Evolutionary conservation across 306 rosid genomes (phyloP), one percentile per base, ranked within the genome.

Genomic region (Gastrolobium bilobum): DNA sequence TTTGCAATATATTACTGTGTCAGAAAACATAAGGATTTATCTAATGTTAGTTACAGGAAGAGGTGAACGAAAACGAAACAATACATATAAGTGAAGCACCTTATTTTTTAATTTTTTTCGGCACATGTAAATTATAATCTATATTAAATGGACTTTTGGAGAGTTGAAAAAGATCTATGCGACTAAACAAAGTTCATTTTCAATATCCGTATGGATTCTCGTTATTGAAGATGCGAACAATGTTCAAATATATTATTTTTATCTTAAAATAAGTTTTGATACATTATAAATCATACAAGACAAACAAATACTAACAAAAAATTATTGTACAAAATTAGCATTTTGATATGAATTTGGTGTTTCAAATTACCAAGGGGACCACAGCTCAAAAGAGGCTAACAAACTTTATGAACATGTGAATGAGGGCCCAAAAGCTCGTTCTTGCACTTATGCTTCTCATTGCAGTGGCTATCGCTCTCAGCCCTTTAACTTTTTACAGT

Each of bases 381-480:
- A 14, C 60, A 56, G 57, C 11, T 10, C 1, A 2, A 59, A 35
- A 42, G 52, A 26, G 48, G 72, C 0, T 1, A 39, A 3, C 0
- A 61, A 34, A 72, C 29, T 39, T 48, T 4, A 33, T 9, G 58
- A 76, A 61, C 93, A 87, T 83, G 93, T 89, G 93, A 87, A 75
- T 40, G 86, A 78, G 89, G 90, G 93, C 83, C 93, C 90, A 56
- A 89, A 83, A 79, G 88, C 84, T 83, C 38, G 79, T 75, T 72
- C n/a, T 81, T 72, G 71, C 84, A 77, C 67, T 61, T 81, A 40
- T 63, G 71, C 78, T 81, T 67, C 53, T 70, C 34, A 8, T 60
- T 39, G 38, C 38, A 65, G 71, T 76, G 85, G 37, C 83, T 81
- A 53, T 78, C 81, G 14, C 81, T 83, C 81, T 85, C 87, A 33